A percentile compares a stretch with the other conserved stretches of the same genome.
Conservation (phyloP, 345 rosid species). For the Gossypium bickii region DNA sequence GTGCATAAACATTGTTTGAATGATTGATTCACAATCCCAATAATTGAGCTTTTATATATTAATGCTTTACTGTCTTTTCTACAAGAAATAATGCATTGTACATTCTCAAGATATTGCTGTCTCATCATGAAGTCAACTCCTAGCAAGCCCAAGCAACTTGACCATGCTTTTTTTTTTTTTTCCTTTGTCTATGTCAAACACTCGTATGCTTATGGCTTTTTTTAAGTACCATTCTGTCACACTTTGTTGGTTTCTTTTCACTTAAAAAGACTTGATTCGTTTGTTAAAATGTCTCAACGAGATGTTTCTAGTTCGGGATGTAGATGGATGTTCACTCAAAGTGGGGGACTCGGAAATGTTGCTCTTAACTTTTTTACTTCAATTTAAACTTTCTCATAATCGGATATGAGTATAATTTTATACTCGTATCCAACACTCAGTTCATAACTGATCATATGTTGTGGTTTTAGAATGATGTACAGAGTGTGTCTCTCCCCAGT, state of each 20-base stretch:
- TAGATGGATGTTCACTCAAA: background rate
- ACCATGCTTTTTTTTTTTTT: background rate
- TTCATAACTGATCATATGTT: background rate
- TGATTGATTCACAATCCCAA: background rate
- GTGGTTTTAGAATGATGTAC: background rate
- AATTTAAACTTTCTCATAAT: background rate
- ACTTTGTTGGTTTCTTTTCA: constrained; percentile 2
- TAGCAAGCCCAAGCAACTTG: background rate
- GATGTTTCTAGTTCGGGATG: background rate
- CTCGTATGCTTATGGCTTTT: background rate
- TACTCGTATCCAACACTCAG: background rate
- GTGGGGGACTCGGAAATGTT: background rate
- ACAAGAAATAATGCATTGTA: background rate
- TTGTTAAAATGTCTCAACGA: background rate
- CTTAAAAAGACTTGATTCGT: background rate
- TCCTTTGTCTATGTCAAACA: background rate
- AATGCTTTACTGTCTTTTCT: background rate
- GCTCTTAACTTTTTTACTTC: background rate
- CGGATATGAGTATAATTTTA: background rate
- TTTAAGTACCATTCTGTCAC: background rate
- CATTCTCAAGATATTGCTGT: constrained; percentile 10
- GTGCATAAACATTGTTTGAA: background rate
- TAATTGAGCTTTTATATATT: background rate
- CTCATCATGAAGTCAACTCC: constrained; percentile 7
- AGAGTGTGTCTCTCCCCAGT: background rate